Conservation (phyloP, 1,284 basidiomycete species). For the Jaminaea rosea region DNA sequence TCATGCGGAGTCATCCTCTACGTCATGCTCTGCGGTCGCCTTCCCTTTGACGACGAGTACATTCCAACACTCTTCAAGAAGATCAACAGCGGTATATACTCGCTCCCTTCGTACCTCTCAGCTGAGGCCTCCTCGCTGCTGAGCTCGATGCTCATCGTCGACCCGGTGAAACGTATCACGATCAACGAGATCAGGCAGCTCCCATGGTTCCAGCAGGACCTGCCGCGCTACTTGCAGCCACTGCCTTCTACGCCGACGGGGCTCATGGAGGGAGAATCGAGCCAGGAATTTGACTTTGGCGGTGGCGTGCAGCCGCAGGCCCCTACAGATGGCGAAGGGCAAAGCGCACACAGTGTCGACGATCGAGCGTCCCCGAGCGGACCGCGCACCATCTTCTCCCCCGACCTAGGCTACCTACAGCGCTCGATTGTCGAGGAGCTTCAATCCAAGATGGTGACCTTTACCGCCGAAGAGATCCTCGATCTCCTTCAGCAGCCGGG, state of each 20-base stretch:
- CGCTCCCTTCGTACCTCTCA: conserved; percentile 40
- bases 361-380: not conserved
- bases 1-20: conserved; percentile 46
- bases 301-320: conserved; percentile 13
- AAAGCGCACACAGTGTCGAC: too few relatives aligned
- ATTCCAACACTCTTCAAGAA: conserved; percentile 47
- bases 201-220: conserved; percentile 44
- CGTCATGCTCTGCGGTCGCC: conserved; percentile 43
- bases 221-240: conserved; percentile 53
- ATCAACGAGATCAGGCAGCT: conserved; percentile 41
- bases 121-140: conserved; percentile 39
- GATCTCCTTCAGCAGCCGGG: conserved; percentile 71
- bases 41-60: conserved; percentile 46
- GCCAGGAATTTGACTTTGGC: conserved; percentile 51
- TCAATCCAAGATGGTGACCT: conserved; percentile 63
- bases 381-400: conserved; percentile 13
- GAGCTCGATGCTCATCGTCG: conserved; percentile 44
- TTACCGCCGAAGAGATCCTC: conserved; percentile 75
- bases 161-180: conserved; percentile 46
- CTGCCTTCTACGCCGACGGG: conserved; percentile 64
- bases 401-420: conserved; percentile 71
- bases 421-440: conserved; percentile 79
- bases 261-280: not conserved
- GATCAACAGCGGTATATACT: conserved; percentile 45
- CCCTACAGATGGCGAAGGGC: conserved; percentile 2